phyloP scores from a whole-genome alignment of 176 grass and related monocot genomes.

The Rhynchospora breviuscula region DNA sequence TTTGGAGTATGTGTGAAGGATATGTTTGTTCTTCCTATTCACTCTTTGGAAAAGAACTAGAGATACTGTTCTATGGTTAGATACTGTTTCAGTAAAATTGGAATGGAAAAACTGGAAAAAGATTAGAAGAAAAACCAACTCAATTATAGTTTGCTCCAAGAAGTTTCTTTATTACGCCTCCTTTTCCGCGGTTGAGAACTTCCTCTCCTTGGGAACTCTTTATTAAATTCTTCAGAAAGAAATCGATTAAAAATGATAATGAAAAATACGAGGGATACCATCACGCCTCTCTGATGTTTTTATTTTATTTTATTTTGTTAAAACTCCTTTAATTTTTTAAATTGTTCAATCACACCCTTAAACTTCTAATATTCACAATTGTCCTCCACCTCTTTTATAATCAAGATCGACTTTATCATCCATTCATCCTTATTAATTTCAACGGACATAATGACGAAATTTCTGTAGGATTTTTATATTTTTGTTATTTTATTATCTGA shows the following conservation, averaged over 20 bases:
- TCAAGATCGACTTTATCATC: background rate
- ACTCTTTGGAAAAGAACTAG: background rate
- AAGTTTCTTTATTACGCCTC: background rate
- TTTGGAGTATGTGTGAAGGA: background rate
- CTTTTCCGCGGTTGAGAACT: background rate
- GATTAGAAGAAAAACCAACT: background rate
- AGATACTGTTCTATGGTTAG: background rate
- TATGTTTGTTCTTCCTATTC: background rate
- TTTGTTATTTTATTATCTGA: background rate
- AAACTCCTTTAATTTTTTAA: too few species aligned
- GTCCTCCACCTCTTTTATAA: background rate
- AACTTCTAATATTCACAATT: background rate
- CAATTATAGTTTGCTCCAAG: background rate
- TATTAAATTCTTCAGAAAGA: background rate
- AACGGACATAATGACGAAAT: background rate
- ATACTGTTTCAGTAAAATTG: background rate
- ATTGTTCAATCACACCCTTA: background rate
- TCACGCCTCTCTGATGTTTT: conserved; percentile 9
- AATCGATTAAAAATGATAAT: background rate
- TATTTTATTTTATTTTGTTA: too few species aligned
- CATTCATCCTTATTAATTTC: background rate
- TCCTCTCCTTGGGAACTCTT: background rate
- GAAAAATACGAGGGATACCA: background rate
- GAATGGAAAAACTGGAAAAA: background rate
- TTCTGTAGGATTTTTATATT: background rate